Percentiles rank a stretch among this genome's conserved stretches.
Conservation (phyloP, 1,139 yeast species). For the Hansenula lynferdii region DNA sequence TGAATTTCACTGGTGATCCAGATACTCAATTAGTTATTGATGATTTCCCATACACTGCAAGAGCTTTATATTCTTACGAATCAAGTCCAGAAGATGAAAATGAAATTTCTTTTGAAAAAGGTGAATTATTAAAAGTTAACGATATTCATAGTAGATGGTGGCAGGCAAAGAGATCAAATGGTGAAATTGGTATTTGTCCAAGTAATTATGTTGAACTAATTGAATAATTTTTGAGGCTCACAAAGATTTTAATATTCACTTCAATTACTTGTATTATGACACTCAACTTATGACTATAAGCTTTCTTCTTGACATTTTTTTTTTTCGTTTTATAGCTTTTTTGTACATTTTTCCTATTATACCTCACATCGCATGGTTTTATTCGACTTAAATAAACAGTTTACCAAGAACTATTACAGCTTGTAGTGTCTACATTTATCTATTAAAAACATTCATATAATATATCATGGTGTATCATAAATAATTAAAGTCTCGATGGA, state of each 20-base stretch:
- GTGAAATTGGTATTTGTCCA: conserved; percentile 96
- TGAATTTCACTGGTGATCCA: conserved; percentile 7
- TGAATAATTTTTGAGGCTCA: conserved; percentile 22
- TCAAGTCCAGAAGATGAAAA: conserved; percentile 96
- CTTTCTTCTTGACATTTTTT: too few species aligned
- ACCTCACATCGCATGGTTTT: too few species aligned
- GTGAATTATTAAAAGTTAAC: conserved; percentile 84
- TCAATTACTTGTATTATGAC: neutral
- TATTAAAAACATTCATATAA: too few species aligned
- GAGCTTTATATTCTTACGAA: conserved; percentile 79
- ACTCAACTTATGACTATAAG: too few species aligned
- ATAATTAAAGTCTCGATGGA: too few species aligned
- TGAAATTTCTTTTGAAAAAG: conserved; percentile 86
- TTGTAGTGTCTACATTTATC: too few species aligned
- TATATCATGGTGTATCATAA: too few species aligned
- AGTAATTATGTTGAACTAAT: conserved; percentile 84
- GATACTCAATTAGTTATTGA: conserved; percentile 17
- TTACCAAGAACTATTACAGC: too few species aligned
- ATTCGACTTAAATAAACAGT: too few species aligned
- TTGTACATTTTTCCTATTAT: too few species aligned
- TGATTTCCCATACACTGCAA: conserved; percentile 80
- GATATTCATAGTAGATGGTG: conserved; percentile 98
- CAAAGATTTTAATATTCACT: neutral
- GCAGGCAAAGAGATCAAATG: conserved; percentile 89
- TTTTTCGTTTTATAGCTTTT: too few species aligned